Conservation (phyloP, 805 yeast genomes). For the Candida corydali region DNA sequence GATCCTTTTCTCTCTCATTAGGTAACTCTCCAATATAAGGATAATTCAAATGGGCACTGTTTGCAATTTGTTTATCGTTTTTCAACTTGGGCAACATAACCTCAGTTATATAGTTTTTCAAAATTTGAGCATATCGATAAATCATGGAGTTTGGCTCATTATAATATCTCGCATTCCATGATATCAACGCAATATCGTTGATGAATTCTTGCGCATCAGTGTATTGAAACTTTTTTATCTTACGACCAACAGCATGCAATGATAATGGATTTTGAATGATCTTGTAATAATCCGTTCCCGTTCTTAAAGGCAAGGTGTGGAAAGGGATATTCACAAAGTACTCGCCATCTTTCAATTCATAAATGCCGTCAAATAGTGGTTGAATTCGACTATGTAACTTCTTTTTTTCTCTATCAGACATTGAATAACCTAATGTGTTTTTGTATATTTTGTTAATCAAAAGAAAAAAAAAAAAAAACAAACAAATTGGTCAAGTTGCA, state of each 20-base stretch:
- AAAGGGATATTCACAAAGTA: conserved; percentile 51
- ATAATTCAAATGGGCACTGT: conserved; percentile 37
- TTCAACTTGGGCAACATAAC: conserved; percentile 47
- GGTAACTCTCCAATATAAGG: conserved; percentile 73
- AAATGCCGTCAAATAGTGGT: conserved; percentile 35
- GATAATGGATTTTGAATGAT: conserved; percentile 80
- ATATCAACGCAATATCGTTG: conserved; percentile 74
- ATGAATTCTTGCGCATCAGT: conserved; percentile 63
- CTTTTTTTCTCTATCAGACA: conserved; percentile 38
- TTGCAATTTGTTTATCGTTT: conserved; percentile 35
- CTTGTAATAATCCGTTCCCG: conserved; percentile 75
- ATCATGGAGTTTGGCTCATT: conserved; percentile 68
- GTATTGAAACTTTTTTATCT: conserved; percentile 53
- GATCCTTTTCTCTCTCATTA: conserved; percentile 35
- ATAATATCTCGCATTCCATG: conserved; percentile 86
- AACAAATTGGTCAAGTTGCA: neutral
- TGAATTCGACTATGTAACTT: conserved; percentile 31
- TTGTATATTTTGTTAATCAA: neutral
- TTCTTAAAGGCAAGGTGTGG: conserved; percentile 68
- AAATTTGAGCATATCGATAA: conserved; percentile 61
- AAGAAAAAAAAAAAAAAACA: neutral
- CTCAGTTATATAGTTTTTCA: conserved; percentile 49
- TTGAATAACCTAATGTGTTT: conserved; percentile 6
- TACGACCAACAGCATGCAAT: conserved; percentile 62
- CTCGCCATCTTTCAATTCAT: conserved; percentile 40